Evolutionary conservation across 2,329 filamentous ascomycete genomes (phyloP), one percentile per base, ranked within the genome.

Genomic region (Emericellopsis atlantica): DNA sequence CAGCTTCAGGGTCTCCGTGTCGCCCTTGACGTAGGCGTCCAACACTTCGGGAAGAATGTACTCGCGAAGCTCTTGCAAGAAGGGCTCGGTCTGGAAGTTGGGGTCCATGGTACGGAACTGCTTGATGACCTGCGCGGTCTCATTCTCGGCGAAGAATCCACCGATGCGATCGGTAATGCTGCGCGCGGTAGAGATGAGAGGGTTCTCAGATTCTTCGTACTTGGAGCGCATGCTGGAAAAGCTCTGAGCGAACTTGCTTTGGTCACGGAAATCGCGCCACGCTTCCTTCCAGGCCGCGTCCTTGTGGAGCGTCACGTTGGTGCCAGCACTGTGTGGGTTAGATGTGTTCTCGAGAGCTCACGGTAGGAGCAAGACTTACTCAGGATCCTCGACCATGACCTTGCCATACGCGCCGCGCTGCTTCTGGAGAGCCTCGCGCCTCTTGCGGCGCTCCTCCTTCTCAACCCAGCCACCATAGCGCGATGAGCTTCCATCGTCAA

Each of bases 81-180:
- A 98, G 1, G 88, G 84, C 62, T 98, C 92, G 51, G 95, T 76
- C 58, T 95, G 87, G 72, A 98, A 98, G 49, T 73, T 75, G 5
- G 92, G 90, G 52, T 98, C 92, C 78, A 96, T 95, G 52, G 89
- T 77, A 37, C 90, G 81, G 72, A 98, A 94, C 62, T 90, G 94
- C 69, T 95, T 96, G 67, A 96, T 94, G 31, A 98, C 92, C 74
- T 82, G 83, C 24, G 92, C 92, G 0, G 88, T 95, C 67, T 98
- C 92, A 60, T 96, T 98, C 62, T 98, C 92, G 46, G 92, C 92
- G 50, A 98, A 98, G 67, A 95, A 98, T 23, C 92, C 88, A 37
- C 84, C 87, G 32, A 98, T 79, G 43, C 84, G 79, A 60, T 98
- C 92, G 26, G 89, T 90, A 51, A 98, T 95, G 59, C 86, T 88